Base-by-base conservation (phyloP, 306 rosid species). In the Dryas octopetala region DNA sequence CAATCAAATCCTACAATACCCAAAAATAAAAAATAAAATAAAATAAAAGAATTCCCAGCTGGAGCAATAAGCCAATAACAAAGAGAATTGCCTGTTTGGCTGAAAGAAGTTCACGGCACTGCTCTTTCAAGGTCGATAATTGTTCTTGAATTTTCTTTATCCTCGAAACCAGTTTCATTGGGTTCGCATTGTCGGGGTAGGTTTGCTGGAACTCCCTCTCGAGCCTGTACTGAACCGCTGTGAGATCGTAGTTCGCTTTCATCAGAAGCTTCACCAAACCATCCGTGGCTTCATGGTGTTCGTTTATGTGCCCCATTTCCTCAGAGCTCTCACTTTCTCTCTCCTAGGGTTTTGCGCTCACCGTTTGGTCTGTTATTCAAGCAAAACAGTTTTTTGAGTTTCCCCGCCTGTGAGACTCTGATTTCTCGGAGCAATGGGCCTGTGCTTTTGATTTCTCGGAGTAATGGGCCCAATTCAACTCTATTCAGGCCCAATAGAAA, bases 101-200 rank as follows among this genome's bases (percentile, higher is more conserved):
- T 3, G 89, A 83, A 9, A 94, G 81, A 82, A 94, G 96, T 58
- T 88, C 83, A 7, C 84, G 97, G 73, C 96, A 94, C 77, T 90
- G 89, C n/a, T 84, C 96, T 80, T 90, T 79, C 91, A 94, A 70
- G 23, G 50, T 80, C 62, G 86, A 75, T 53, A 94, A 46, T 71
- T 94, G 95, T 71, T 88, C 89, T 45, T 87, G 98, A 69, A 91
- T 58, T 80, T 87, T 94, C 83, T 90, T 94, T 0, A 94, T 81
- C 70, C 98, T 87, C 3, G 89, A 89, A 46, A 87, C 98, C 62
- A 91, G 78, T 82, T 91, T 91, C 90, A 88, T 89, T 38, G 97
- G 97, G 81, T 94, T 94, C 47, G 89, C 97, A 23, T 83, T 89
- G n/a, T 94, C 83, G 4, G 96, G 95, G 88, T 94, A 94, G 32